A percentile compares a stretch with the other conserved stretches of the same genome.
phyloP scores from a whole-genome alignment of 257 asterid species.

The Salvia hispanica region DNA sequence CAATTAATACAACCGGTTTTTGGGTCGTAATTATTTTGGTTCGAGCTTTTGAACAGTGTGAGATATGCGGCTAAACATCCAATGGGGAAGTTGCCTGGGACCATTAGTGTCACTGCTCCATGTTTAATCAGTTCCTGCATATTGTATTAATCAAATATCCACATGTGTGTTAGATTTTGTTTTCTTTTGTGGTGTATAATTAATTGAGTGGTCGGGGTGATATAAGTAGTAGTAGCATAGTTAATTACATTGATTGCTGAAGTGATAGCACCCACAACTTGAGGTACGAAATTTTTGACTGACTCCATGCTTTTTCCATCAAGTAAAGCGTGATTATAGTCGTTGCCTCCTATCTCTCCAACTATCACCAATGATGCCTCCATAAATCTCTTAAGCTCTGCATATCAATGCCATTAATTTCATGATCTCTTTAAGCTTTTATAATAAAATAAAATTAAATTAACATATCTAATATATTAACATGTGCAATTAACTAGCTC shows the following conservation, averaged over 20 bases:
- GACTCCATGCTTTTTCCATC: constrained; percentile 12
- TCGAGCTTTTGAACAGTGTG: constrained; percentile 31
- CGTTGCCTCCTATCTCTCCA: constrained; percentile 55
- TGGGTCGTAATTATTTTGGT: constrained; percentile 35
- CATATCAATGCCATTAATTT: no score
- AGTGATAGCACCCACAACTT: constrained; percentile 25
- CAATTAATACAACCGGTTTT: constrained; percentile 50
- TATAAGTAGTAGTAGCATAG: no score
- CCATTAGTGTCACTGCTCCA: constrained; percentile 45
- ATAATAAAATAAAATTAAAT: no score
- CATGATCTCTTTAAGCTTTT: no score
- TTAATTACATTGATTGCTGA: constrained; percentile 12
- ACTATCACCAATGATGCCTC: constrained; percentile 30
- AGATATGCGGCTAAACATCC: constrained; percentile 42
- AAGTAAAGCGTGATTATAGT: constrained; percentile 37
- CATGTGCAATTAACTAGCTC: no score
- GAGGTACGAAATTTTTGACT: constrained; percentile 25
- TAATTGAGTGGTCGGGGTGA: no score
- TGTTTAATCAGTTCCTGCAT: constrained; percentile 39
- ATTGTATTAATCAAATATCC: background rate
- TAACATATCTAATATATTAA: no score
- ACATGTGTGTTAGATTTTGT: no score
- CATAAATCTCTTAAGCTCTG: constrained; percentile 37
- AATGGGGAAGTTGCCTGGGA: constrained; percentile 47
- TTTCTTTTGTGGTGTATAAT: no score